Percentiles rank a stretch among this genome's conserved stretches.
These are phyloP conservation scores for Pyrus communis DNA, from an alignment of 306 rosid species.

Conservation along the genomic window DNA sequence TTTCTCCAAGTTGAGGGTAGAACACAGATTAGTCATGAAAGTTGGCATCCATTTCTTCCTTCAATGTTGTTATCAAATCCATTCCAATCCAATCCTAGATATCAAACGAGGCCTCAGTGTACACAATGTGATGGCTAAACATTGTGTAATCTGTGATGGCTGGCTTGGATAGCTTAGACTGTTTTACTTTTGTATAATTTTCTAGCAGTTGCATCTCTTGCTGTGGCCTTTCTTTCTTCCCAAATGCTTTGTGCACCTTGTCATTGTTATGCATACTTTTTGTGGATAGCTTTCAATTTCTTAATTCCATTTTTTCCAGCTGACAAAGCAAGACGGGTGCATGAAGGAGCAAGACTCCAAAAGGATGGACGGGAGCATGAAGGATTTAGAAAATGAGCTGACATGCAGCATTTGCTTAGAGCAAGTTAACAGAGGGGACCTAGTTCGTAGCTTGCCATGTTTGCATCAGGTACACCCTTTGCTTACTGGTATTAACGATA, in stretches of 20 bases:
- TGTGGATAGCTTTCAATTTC: not conserved
- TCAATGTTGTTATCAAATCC: not conserved
- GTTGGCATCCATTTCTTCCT: not conserved
- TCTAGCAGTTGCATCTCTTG: not conserved
- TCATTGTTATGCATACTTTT: not conserved
- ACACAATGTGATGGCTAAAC: not conserved
- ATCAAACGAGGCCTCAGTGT: not conserved
- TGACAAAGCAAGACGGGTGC: constrained; percentile 19
- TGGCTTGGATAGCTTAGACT: not conserved
- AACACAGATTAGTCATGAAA: not conserved
- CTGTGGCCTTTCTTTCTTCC: not conserved
- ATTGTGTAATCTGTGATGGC: not conserved
- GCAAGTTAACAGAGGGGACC: constrained; percentile 47
- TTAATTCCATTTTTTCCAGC: not conserved
- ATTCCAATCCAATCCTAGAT: not conserved
- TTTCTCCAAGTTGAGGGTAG: not conserved
- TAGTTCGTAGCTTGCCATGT: constrained; percentile 58
- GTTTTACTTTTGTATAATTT: not conserved
- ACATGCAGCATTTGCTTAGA: constrained; percentile 46
- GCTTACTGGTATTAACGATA: not conserved
- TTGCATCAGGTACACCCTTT: constrained; percentile 51
- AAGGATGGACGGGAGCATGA: constrained; percentile 15
- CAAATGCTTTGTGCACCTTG: not conserved
- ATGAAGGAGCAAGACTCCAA: constrained; percentile 15
- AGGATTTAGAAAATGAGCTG: constrained; percentile 22